phyloP scores from a whole-genome alignment of 345 rosid species.

The Fremontodendron californicum region DNA sequence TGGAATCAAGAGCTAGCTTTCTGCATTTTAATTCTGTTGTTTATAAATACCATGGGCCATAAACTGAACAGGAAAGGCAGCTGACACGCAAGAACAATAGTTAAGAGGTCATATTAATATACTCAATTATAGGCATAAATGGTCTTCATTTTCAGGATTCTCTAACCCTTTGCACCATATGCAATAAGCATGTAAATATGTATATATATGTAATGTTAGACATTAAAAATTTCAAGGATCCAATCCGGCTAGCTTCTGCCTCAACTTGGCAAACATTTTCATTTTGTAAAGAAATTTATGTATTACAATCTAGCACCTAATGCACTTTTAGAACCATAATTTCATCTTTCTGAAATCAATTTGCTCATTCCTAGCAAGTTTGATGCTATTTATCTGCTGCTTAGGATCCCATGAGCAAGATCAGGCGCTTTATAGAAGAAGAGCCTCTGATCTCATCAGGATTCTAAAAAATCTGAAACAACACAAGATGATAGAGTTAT shows the following conservation, averaged over 20 bases:
- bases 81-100: background rate
- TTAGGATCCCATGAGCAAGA: background rate
- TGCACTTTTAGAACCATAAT: background rate
- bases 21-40: background rate
- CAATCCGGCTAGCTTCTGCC: background rate
- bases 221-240: background rate
- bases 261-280: background rate
- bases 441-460: background rate
- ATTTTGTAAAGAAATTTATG: background rate
- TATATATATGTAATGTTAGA: background rate
- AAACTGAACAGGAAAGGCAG: background rate
- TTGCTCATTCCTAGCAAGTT: background rate
- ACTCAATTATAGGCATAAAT: background rate
- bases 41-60: slow-evolving; percentile 1
- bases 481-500: background rate
- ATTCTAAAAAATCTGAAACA: background rate
- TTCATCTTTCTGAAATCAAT: background rate
- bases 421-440: background rate
- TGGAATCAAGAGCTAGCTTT: background rate
- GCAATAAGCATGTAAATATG: background rate
- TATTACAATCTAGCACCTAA: background rate
- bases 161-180: background rate
- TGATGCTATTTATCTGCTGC: background rate
- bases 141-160: background rate
- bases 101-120: background rate